Conservation (phyloP, 148 eudicot genomes). For the Rhododendron ovatum region DNA sequence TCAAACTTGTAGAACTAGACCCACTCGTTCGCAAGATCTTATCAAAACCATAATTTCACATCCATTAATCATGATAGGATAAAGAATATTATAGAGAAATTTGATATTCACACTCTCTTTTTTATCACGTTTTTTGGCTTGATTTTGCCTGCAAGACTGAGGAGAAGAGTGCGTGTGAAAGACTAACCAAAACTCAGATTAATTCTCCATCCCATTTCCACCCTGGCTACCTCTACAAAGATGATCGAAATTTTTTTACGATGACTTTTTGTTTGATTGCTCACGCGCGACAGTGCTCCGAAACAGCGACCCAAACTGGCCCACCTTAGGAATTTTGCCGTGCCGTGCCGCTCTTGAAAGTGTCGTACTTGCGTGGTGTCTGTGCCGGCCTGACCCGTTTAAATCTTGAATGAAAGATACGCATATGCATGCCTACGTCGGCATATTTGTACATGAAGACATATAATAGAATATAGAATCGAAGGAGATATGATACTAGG, state of each 20-base stretch:
- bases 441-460: background rate
- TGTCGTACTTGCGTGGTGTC: too few relatives aligned
- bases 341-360: too few relatives aligned
- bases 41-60: constrained; percentile 6
- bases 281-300: too few relatives aligned
- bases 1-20: background rate
- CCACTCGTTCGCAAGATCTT: constrained; percentile 5
- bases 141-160: background rate
- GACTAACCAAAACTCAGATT: background rate
- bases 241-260: background rate
- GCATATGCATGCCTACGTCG: background rate
- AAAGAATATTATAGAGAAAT: background rate
- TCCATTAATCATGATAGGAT: background rate
- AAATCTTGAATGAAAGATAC: too few relatives aligned
- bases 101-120: too few relatives aligned
- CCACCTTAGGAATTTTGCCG: too few relatives aligned
- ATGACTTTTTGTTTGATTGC: background rate
- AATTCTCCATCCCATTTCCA: background rate
- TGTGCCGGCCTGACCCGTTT: too few relatives aligned
- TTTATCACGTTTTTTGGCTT: background rate
- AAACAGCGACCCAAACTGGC: too few relatives aligned
- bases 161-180: background rate
- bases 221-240: background rate
- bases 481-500: background rate
- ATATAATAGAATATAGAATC: too few relatives aligned